Percentiles rank a stretch among this genome's conserved stretches.
Evolutionary conservation across 495 filamentous ascomycete species (phyloP).

Genomic region (Cercophora samala): DNA sequence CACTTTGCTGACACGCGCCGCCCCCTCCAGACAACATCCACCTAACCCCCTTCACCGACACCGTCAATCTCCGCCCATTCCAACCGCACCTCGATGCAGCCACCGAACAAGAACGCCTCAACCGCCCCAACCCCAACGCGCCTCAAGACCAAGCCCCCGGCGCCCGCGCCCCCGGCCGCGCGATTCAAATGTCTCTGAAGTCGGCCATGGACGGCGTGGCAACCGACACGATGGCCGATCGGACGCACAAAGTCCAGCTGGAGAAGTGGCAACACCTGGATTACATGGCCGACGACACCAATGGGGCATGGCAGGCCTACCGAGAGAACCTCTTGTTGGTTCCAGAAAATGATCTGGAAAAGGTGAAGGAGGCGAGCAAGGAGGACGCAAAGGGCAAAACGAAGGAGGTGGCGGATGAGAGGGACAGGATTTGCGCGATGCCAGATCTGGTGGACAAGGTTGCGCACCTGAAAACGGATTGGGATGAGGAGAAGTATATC

Average conservation of each 20-base stretch:
- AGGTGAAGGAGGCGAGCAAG: neutral
- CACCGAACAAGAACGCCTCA: conserved; percentile 42
- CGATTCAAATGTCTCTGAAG: conserved; percentile 54
- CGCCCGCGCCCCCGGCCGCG: conserved; percentile 31
- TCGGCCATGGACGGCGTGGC: conserved; percentile 39
- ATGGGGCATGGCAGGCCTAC: conserved; percentile 44
- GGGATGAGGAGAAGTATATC: conserved; percentile 38
- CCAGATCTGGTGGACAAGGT: conserved; percentile 31
- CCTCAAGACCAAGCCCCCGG: conserved; percentile 11
- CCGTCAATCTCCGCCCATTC: conserved; percentile 46
- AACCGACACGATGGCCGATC: conserved; percentile 48
- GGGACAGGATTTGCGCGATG: conserved; percentile 17
- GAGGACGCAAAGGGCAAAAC: conserved; percentile 30
- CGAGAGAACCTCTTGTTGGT: conserved; percentile 39
- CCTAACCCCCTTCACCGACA: conserved; percentile 44
- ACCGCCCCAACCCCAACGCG: conserved; percentile 27
- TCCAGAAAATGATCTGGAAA: conserved; percentile 6
- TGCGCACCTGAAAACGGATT: conserved; percentile 32
- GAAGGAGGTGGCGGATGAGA: conserved; percentile 23
- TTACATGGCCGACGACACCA: conserved; percentile 44
- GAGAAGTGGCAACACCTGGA: conserved; percentile 43
- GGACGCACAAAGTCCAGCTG: conserved; percentile 43
- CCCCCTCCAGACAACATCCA: conserved; percentile 42
- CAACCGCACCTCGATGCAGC: conserved; percentile 48
- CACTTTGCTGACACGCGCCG: neutral